Evolutionary conservation across 2,329 filamentous ascomycete species (phyloP).

Genomic region (Trichothecium roseum): DNA sequence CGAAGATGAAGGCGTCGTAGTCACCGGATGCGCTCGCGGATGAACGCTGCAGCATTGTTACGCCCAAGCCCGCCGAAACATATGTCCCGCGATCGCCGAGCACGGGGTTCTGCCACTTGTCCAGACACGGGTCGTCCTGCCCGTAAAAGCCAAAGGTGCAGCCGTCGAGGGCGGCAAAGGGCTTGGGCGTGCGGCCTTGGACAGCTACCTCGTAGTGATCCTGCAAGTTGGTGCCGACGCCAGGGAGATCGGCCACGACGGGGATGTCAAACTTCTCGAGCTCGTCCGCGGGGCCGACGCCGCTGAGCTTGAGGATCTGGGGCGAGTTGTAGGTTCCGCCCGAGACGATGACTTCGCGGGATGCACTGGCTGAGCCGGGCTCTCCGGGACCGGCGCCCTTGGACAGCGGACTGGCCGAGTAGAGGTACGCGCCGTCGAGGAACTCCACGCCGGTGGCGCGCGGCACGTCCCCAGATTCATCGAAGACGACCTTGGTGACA

Average conservation of each 20-base stretch:
- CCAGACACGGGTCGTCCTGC: conserved; percentile 23
- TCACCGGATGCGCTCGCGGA: conserved; percentile 22
- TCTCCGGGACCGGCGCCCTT: conserved; percentile 15
- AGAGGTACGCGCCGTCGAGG: conserved; percentile 33
- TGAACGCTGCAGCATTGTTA: conserved; percentile 26
- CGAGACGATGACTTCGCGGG: conserved; percentile 36
- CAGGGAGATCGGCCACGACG: conserved; percentile 41
- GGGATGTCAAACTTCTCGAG: conserved; percentile 26
- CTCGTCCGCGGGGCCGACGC: conserved; percentile 30
- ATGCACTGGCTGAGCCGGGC: conserved; percentile 24
- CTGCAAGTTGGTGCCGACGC: conserved; percentile 50
- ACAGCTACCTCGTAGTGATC: conserved; percentile 39
- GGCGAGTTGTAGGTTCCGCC: conserved; percentile 44
- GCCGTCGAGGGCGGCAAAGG: conserved; percentile 16
- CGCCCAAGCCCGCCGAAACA: too few relatives aligned
- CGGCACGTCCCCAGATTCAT: conserved; percentile 23
- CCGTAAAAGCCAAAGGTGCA: conserved; percentile 20
- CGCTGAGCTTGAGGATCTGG: conserved; percentile 41
- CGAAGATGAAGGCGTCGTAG: conserved; percentile 43
- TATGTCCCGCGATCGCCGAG: conserved; percentile 20
- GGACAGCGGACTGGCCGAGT: conserved; percentile 31
- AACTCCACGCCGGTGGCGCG: conserved; percentile 38
- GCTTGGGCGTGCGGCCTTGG: conserved; percentile 18
- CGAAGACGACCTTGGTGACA: conserved; percentile 34
- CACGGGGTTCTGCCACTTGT: conserved; percentile 18